phyloP scores from a whole-genome alignment of 768 basidiomycete genomes.

The Lactarius tabidus region DNA sequence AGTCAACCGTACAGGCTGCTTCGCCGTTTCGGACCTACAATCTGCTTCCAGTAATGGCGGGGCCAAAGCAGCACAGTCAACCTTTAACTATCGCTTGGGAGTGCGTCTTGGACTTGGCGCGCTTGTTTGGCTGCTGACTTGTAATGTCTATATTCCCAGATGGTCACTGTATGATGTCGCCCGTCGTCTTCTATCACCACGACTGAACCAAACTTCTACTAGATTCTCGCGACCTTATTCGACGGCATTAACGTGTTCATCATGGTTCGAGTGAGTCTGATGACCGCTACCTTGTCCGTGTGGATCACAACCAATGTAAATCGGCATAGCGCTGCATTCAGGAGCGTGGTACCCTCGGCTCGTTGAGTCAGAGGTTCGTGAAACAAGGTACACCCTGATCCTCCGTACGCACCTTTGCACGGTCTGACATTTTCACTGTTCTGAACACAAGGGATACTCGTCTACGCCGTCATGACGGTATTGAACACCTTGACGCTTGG shows the following conservation, averaged over 20 bases:
- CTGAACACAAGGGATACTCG: slow-evolving; percentile 16
- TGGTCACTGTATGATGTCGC: slow-evolving; percentile 8
- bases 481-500: slow-evolving; percentile 21
- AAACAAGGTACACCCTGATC: slow-evolving; percentile 21
- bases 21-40: slow-evolving; percentile 12
- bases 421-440: neutral
- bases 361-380: slow-evolving; percentile 19
- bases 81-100: slow-evolving; percentile 13
- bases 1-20: slow-evolving; percentile 3
- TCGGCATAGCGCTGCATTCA: slow-evolving; percentile 16
- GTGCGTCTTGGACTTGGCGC: slow-evolving; percentile 5
- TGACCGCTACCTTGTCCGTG: neutral
- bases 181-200: neutral
- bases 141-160: neutral
- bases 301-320: neutral
- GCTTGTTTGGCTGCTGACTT: neutral
- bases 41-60: neutral
- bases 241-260: slow-evolving; percentile 16
- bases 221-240: slow-evolving; percentile 13
- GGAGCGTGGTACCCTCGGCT: slow-evolving; percentile 10
- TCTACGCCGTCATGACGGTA: slow-evolving; percentile 21
- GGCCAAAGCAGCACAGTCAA: too few species aligned
- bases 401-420: neutral
- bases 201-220: neutral
- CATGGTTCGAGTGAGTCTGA: slow-evolving; percentile 9